Evolutionary conservation across 768 basidiomycete genomes (phyloP).

Genomic region (Tricholoma sp.): DNA sequence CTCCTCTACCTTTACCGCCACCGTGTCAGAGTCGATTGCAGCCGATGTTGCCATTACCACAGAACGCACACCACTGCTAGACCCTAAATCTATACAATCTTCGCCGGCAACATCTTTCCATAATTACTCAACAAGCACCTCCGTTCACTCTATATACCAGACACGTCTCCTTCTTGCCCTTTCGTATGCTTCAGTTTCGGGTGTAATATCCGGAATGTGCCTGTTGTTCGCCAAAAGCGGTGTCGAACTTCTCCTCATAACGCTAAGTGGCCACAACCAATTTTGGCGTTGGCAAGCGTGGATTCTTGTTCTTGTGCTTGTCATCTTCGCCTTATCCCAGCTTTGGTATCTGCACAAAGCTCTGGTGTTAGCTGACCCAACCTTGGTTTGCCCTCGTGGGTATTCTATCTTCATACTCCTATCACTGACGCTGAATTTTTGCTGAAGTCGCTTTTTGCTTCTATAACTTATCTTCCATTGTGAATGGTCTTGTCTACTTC

Average conservation of each 20-base stretch:
- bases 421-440: constrained; percentile 12
- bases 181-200: constrained; percentile 84
- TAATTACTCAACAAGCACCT: constrained; percentile 15
- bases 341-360: constrained; percentile 82
- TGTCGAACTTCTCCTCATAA: constrained; percentile 81
- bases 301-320: constrained; percentile 69
- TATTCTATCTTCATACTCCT: constrained; percentile 11
- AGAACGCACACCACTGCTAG: constrained; percentile 58
- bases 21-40: constrained; percentile 25
- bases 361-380: constrained; percentile 77
- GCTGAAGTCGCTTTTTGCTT: constrained; percentile 82
- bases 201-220: constrained; percentile 89
- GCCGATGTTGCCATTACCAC: constrained; percentile 27
- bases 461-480: constrained; percentile 89
- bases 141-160: constrained; percentile 28
- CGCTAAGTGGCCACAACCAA: constrained; percentile 70
- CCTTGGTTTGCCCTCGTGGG: constrained; percentile 80
- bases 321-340: constrained; percentile 74
- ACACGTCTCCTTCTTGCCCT: constrained; percentile 67
- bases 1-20: constrained; percentile 31
- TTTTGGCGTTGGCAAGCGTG: constrained; percentile 84
- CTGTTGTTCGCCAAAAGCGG: constrained; percentile 92
- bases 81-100: constrained; percentile 29
- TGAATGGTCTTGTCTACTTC: constrained; percentile 88
- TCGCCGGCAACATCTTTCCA: constrained; percentile 23